These are phyloP conservation scores for Calcarisporium arbuscula DNA, from an alignment of 2,329 filamentous ascomycete species.

Conservation along the genomic window DNA sequence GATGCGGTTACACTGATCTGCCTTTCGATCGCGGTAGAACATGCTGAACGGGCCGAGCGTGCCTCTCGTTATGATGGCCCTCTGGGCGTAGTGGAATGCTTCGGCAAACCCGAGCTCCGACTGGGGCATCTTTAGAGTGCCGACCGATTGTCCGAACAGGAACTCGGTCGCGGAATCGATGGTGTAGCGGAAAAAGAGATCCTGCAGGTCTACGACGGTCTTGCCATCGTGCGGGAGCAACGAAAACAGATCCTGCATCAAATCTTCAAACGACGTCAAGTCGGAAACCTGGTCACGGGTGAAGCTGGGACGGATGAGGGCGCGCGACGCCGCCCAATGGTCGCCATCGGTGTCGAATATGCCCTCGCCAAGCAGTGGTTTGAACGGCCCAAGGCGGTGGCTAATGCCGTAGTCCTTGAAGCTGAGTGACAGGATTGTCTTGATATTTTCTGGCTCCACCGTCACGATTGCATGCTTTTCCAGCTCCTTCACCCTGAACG, in stretches of 20 bases:
- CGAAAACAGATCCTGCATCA: constrained; percentile 27
- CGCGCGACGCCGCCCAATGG: constrained; percentile 34
- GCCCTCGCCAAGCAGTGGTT: constrained; percentile 28
- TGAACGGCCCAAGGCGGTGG: constrained; percentile 18
- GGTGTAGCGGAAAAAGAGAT: constrained; percentile 49
- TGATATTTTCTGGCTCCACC: constrained; percentile 41
- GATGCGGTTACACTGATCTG: constrained; percentile 3
- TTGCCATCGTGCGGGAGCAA: constrained; percentile 10
- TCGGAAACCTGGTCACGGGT: constrained; percentile 17
- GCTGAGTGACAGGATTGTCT: constrained; percentile 41
- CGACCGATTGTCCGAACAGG: constrained; percentile 44
- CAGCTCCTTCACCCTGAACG: constrained; percentile 23
- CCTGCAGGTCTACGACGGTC: constrained; percentile 37
- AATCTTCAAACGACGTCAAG: constrained; percentile 13
- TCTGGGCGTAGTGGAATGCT: constrained; percentile 26
- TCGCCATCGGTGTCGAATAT: constrained; percentile 38
- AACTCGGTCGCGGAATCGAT: constrained; percentile 51
- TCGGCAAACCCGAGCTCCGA: constrained; percentile 19
- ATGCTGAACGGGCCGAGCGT: constrained; percentile 12
- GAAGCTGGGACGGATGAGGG: constrained; percentile 22
- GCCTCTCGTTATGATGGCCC: constrained; percentile 2
- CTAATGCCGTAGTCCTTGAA: constrained; percentile 38
- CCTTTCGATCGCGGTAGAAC: constrained; percentile 12
- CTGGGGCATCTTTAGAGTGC: constrained; percentile 10
- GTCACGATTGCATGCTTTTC: constrained; percentile 31